Evolutionary conservation across 2,329 filamentous ascomycete species (phyloP).

Genomic region (Emmonsiellopsis sp.): DNA sequence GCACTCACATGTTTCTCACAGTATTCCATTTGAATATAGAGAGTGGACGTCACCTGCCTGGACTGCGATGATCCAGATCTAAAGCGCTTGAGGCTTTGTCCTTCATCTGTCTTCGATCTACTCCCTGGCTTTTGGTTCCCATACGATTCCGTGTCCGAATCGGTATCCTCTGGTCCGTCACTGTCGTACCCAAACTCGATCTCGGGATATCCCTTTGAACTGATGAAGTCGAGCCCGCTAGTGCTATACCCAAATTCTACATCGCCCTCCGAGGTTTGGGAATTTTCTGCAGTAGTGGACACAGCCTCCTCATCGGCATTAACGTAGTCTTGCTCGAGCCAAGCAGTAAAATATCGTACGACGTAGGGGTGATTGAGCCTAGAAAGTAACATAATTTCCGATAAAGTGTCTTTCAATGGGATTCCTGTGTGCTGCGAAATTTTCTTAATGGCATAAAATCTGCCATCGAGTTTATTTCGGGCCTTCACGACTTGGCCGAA

Average conservation of each 20-base stretch:
- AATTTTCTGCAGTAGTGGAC: slow-evolving; percentile 27
- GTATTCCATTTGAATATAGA: slow-evolving; percentile 99
- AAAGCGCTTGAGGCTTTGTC: slow-evolving; percentile 30
- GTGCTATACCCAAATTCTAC: slow-evolving; percentile 62
- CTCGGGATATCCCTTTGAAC: slow-evolving; percentile 66
- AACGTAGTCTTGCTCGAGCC: slow-evolving; percentile 63
- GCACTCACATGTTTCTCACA: slow-evolving; percentile 71
- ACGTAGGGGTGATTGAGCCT: slow-evolving; percentile 80
- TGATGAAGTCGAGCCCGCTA: slow-evolving; percentile 85
- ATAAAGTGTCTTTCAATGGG: slow-evolving; percentile 54
- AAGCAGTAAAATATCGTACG: slow-evolving; percentile 90
- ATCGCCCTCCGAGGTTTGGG: slow-evolving; percentile 18
- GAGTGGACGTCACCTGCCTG: slow-evolving; percentile 56
- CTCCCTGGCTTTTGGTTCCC: slow-evolving; percentile 15
- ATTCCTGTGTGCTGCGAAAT: slow-evolving; percentile 73
- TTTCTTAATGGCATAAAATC: slow-evolving; percentile 94
- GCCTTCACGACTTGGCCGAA: slow-evolving; percentile 96
- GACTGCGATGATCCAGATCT: slow-evolving; percentile 41
- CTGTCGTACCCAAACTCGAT: slow-evolving; percentile 65
- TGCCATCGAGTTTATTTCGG: slow-evolving; percentile 84
- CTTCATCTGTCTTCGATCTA: slow-evolving; percentile 11
- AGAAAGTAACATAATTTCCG: slow-evolving; percentile 82
- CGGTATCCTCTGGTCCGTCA: slow-evolving; percentile 24
- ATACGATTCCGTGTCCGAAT: slow-evolving; percentile 22
- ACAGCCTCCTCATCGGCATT: slow-evolving; percentile 33